These are phyloP conservation scores for Malus hybrid DNA, from an alignment of 331 rosid genomes.

Conservation along the genomic window DNA sequence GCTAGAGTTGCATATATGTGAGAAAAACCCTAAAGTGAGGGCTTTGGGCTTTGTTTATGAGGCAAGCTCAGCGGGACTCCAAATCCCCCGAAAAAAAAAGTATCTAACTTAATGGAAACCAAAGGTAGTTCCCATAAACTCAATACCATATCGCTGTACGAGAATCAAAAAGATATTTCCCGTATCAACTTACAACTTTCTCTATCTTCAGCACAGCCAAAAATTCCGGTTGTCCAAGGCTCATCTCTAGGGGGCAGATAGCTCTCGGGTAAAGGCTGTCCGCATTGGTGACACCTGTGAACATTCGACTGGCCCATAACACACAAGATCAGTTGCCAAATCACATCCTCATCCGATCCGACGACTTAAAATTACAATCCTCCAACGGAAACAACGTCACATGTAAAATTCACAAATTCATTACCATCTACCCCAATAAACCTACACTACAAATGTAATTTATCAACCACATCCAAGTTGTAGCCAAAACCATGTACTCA, in stretches of 20 bases:
- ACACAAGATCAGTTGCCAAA: constrained; percentile 1
- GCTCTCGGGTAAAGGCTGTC: constrained; percentile 94
- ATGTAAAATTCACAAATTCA: neutral
- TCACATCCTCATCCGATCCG: neutral
- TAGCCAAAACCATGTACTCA: neutral
- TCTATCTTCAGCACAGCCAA: constrained; percentile 78
- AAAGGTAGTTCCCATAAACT: neutral
- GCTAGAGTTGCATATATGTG: neutral
- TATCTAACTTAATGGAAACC: neutral
- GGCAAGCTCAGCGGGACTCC: neutral
- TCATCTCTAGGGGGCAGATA: constrained; percentile 86
- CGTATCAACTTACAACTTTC: constrained; percentile 73
- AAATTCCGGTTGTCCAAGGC: constrained; percentile 95
- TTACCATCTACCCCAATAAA: neutral
- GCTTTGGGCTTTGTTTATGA: neutral
- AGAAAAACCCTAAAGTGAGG: neutral
- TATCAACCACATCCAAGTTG: neutral
- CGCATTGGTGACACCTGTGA: constrained; percentile 78
- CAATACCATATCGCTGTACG: neutral
- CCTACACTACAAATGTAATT: neutral
- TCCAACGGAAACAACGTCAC: neutral
- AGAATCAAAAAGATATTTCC: constrained; percentile 1
- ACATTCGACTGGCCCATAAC: constrained; percentile 50
- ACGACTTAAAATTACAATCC: neutral
- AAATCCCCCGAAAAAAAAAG: neutral